Evolutionary conservation across 495 filamentous ascomycete genomes (phyloP).

Genomic region (Pyrenopolyporus hunteri): DNA sequence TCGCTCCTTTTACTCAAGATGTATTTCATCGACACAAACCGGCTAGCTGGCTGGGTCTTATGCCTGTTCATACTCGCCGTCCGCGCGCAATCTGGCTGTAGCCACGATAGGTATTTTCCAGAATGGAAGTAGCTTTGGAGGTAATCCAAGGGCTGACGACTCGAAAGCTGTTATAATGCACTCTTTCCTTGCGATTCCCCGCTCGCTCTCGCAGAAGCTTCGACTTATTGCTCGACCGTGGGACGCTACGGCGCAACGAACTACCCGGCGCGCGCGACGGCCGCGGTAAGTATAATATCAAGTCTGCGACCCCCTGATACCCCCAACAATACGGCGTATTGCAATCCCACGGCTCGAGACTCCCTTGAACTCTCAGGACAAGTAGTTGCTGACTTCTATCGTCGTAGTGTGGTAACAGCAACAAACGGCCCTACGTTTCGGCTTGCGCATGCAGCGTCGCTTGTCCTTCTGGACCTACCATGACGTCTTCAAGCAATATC

Average conservation of each 20-base stretch:
- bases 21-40: slow-evolving; percentile 13
- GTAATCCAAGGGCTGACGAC: slow-evolving; percentile 6
- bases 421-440: slow-evolving; percentile 31
- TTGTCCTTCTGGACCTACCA: slow-evolving; percentile 27
- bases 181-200: slow-evolving; percentile 38
- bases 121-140: neutral
- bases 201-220: slow-evolving; percentile 25
- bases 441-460: slow-evolving; percentile 35
- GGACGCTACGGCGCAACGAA: slow-evolving; percentile 37
- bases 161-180: slow-evolving; percentile 36
- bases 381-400: slow-evolving; percentile 2
- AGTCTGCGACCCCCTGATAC: neutral
- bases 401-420: slow-evolving; percentile 33
- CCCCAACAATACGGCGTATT: too few species aligned
- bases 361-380: neutral
- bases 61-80: slow-evolving; percentile 27
- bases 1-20: slow-evolving; percentile 17
- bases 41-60: slow-evolving; percentile 28
- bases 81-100: slow-evolving; percentile 29
- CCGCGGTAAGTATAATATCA: slow-evolving; percentile 21
- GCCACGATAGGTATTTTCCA: slow-evolving; percentile 27
- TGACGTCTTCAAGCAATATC: neutral
- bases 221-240: slow-evolving; percentile 37
- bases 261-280: slow-evolving; percentile 38
- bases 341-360: neutral